Percentiles rank a stretch among this genome's conserved stretches.
Evolutionary conservation across 2,329 filamentous ascomycete species (phyloP).

Genomic region (Ceratocystis diversiconidia): DNA sequence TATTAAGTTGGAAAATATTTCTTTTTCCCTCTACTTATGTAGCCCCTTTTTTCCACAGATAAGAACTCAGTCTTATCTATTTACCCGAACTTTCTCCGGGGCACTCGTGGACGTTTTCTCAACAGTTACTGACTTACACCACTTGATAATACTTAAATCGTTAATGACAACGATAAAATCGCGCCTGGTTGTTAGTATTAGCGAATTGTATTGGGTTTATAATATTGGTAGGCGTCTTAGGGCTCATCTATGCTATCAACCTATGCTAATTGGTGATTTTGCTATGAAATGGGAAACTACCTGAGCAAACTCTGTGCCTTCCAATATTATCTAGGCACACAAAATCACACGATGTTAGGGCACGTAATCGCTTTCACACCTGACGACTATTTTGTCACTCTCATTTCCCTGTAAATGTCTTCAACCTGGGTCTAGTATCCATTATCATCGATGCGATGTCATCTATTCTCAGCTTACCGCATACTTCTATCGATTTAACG

Average conservation of each 20-base stretch:
- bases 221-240: not conserved
- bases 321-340: not conserved
- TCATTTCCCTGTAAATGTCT: not conserved
- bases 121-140: no score
- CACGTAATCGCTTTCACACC: not conserved
- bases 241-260: not conserved
- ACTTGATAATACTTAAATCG: no score
- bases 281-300: not conserved
- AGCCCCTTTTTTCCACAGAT: no score
- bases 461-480: conserved; percentile 9
- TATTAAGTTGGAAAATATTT: no score
- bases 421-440: not conserved
- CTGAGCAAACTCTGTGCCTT: not conserved
- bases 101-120: no score
- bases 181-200: no score
- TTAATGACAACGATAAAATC: no score
- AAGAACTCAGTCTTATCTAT: no score
- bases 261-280: not conserved
- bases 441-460: conserved; percentile 2
- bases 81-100: no score
- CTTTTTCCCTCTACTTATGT: no score
- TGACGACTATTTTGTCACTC: no score
- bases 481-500: conserved; percentile 12
- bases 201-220: not conserved
- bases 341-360: not conserved